phyloP scores from a whole-genome alignment of 176 grass and related monocot genomes.

The Dactylis glomerata region DNA sequence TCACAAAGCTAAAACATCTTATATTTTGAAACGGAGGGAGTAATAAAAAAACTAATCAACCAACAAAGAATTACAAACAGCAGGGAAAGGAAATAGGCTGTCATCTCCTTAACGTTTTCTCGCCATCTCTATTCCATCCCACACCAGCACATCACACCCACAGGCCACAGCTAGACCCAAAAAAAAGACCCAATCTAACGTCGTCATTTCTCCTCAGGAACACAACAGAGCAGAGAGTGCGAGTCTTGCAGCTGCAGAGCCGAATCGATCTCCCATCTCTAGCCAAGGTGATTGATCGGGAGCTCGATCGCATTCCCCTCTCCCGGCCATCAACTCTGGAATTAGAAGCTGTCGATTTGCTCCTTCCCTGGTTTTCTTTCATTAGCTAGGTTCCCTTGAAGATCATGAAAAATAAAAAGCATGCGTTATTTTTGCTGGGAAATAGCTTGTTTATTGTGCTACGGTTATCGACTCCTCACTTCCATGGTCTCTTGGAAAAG shows the following conservation, averaged over 20 bases:
- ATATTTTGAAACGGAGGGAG: too few species aligned
- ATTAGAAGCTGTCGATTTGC: background rate
- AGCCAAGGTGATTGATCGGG: background rate
- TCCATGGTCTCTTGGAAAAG: too few species aligned
- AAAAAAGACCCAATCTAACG: background rate
- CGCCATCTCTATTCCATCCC: background rate
- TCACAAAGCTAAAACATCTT: too few species aligned
- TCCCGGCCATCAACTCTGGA: background rate
- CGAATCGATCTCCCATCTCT: constrained; percentile 2
- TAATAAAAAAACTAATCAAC: too few species aligned
- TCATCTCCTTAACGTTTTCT: background rate
- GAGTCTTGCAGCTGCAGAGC: background rate
- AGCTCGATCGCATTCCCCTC: background rate
- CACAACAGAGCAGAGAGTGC: background rate
- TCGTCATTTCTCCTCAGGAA: background rate
- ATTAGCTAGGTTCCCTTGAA: background rate
- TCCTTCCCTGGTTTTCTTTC: background rate
- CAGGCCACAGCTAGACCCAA: too few species aligned
- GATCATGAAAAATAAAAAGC: background rate
- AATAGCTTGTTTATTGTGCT: background rate
- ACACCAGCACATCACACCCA: background rate
- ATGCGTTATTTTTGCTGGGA: background rate
- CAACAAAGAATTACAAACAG: too few species aligned
- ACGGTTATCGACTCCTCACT: too few species aligned
- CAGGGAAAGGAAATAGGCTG: too few species aligned